phyloP scores from a whole-genome alignment of 129 eudicot genomes.

The Silybum marianum region DNA sequence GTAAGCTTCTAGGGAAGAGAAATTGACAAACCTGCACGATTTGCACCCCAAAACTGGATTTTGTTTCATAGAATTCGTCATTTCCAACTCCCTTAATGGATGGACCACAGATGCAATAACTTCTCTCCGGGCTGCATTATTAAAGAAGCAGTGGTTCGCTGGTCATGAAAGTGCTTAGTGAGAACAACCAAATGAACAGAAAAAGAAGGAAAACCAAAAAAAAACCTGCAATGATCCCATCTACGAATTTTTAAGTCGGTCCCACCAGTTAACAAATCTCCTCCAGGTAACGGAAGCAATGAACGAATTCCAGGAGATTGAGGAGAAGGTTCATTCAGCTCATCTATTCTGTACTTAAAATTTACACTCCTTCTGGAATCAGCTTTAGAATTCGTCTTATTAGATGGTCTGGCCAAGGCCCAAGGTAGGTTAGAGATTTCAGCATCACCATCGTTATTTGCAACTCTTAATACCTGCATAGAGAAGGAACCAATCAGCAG shows the following conservation, averaged over 20 bases:
- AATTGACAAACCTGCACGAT: constrained; percentile 81
- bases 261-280: constrained; percentile 95
- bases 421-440: constrained; percentile 72
- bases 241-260: constrained; percentile 94
- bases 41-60: constrained; percentile 93
- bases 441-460: constrained; percentile 61
- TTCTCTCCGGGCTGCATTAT: constrained; percentile 83
- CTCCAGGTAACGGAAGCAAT: constrained; percentile 94
- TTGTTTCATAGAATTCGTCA: constrained; percentile 83
- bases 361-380: constrained; percentile 65
- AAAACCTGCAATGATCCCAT: constrained; percentile 95
- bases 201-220: not conserved
- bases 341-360: constrained; percentile 82
- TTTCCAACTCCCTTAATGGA: constrained; percentile 76
- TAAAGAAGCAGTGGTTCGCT: constrained; percentile 24
- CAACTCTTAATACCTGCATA: constrained; percentile 72
- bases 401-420: constrained; percentile 80
- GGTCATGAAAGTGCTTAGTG: not conserved
- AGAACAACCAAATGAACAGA: constrained; percentile 6
- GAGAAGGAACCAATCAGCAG: not conserved
- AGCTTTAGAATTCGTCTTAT: constrained; percentile 58
- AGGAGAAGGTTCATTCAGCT: constrained; percentile 77
- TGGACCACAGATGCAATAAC: constrained; percentile 94
- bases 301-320: constrained; percentile 91
- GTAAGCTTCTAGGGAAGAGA: too few species aligned